Conservation (phyloP, 768 basidiomycete species). For the Boletus bicolor region DNA sequence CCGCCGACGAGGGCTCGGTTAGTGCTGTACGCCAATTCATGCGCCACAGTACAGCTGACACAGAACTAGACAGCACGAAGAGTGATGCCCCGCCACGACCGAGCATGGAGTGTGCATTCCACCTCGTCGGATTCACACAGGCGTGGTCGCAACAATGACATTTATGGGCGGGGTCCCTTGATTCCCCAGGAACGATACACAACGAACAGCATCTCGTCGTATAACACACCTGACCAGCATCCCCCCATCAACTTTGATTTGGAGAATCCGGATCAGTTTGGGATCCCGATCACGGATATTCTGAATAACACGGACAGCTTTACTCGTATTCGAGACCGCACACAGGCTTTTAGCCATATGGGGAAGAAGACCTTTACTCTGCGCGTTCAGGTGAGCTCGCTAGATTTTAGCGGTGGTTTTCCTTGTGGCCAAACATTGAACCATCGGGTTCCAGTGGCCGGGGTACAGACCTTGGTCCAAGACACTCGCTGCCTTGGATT, state of each 20-base stretch:
- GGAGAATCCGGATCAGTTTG: constrained; percentile 50
- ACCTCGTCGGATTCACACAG: neutral
- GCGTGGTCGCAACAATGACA: neutral
- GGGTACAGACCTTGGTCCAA: constrained; percentile 72
- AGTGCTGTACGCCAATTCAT: constrained; percentile 9
- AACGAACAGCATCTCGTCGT: constrained; percentile 10
- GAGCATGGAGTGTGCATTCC: constrained; percentile 13
- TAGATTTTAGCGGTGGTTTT: neutral
- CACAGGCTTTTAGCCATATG: constrained; percentile 55
- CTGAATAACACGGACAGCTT: constrained; percentile 47
- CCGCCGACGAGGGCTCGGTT: constrained; percentile 11
- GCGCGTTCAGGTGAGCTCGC: constrained; percentile 56
- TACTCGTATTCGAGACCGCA: constrained; percentile 49
- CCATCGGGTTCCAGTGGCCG: constrained; percentile 56
- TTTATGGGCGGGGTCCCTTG: constrained; percentile 16
- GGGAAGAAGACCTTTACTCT: constrained; percentile 75
- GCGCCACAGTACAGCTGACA: constrained; percentile 16
- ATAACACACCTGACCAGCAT: constrained; percentile 34
- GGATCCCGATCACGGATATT: constrained; percentile 61
- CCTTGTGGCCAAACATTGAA: neutral
- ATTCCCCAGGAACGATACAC: constrained; percentile 27
- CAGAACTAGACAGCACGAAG: constrained; percentile 16
- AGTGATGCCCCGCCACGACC: constrained; percentile 16
- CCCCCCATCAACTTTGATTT: constrained; percentile 57
- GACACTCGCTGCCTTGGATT: constrained; percentile 76